Evolutionary conservation across 805 yeast genomes (phyloP).

Genomic region (Wickerhamomyces ciferrii): DNA sequence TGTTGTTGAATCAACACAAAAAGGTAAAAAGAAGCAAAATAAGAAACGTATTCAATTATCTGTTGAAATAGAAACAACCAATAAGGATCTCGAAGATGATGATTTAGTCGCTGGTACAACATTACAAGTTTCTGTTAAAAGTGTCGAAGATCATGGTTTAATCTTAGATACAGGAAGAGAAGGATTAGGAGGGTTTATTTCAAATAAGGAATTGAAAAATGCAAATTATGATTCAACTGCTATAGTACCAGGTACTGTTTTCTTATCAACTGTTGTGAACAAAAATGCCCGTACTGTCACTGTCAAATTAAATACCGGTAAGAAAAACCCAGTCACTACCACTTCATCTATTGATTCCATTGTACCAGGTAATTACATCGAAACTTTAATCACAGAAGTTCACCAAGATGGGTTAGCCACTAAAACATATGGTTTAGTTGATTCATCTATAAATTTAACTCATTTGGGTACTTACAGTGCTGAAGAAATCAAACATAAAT

Average conservation of each 20-base stretch:
- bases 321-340: slow-evolving; percentile 44
- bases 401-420: slow-evolving; percentile 60
- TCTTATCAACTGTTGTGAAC: slow-evolving; percentile 55
- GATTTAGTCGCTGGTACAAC: slow-evolving; percentile 60
- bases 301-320: slow-evolving; percentile 40
- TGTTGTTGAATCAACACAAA: slow-evolving; percentile 51
- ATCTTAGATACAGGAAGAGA: slow-evolving; percentile 64
- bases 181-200: slow-evolving; percentile 62
- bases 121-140: slow-evolving; percentile 71
- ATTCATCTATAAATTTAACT: slow-evolving; percentile 63
- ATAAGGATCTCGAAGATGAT: slow-evolving; percentile 51
- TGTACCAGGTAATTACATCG: slow-evolving; percentile 80
- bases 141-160: slow-evolving; percentile 91
- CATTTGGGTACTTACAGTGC: slow-evolving; percentile 48
- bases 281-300: slow-evolving; percentile 53
- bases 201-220: slow-evolving; percentile 56
- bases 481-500: slow-evolving; percentile 53
- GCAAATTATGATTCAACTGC: slow-evolving; percentile 30
- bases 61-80: slow-evolving; percentile 70
- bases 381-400: slow-evolving; percentile 61
- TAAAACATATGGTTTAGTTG: slow-evolving; percentile 68
- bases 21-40: slow-evolving; percentile 29
- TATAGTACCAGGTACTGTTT: slow-evolving; percentile 58
- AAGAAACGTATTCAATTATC: slow-evolving; percentile 66
- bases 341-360: slow-evolving; percentile 75